These are phyloP conservation scores for Fraxinus velutina DNA, from an alignment of 305 asterid genomes.

Conservation along the genomic window DNA sequence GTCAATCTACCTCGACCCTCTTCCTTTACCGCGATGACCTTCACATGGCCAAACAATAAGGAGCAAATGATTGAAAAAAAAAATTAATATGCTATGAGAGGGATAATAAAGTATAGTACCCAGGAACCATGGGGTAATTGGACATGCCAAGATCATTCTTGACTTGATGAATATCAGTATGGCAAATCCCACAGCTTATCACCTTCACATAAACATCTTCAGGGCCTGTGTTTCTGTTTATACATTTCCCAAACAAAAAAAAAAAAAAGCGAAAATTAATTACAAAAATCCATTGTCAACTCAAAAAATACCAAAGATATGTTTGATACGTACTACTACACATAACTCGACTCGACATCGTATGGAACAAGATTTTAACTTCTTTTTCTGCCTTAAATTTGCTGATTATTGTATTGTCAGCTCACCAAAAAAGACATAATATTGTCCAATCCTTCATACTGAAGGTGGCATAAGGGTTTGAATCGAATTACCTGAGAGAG, in stretches of 20 bases:
- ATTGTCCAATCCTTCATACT: not conserved
- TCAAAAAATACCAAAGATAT: not conserved
- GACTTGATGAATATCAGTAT: conserved; percentile 75
- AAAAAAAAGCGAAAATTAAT: not conserved
- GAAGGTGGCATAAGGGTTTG: not conserved
- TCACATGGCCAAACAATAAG: not conserved
- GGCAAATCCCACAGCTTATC: conserved; percentile 85
- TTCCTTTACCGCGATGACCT: not conserved
- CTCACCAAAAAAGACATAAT: not conserved
- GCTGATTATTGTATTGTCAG: not conserved
- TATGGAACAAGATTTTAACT: not conserved
- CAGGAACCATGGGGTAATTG: conserved; percentile 95
- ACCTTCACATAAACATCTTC: conserved; percentile 84
- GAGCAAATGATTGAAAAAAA: not conserved
- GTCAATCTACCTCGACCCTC: not conserved
- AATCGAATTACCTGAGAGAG: conserved; percentile 57
- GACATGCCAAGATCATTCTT: conserved; percentile 97
- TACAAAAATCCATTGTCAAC: not conserved
- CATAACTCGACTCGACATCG: not conserved
- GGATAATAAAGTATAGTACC: conserved; percentile 32
- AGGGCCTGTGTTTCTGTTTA: conserved; percentile 63
- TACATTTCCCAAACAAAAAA: not conserved
- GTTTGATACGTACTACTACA: not conserved
- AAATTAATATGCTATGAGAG: not conserved
- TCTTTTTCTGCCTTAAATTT: not conserved